A percentile compares a stretch with the other conserved stretches of the same genome.
Evolutionary conservation across 2,329 filamentous ascomycete species (phyloP).

Genomic region (Zasmidium cellare): DNA sequence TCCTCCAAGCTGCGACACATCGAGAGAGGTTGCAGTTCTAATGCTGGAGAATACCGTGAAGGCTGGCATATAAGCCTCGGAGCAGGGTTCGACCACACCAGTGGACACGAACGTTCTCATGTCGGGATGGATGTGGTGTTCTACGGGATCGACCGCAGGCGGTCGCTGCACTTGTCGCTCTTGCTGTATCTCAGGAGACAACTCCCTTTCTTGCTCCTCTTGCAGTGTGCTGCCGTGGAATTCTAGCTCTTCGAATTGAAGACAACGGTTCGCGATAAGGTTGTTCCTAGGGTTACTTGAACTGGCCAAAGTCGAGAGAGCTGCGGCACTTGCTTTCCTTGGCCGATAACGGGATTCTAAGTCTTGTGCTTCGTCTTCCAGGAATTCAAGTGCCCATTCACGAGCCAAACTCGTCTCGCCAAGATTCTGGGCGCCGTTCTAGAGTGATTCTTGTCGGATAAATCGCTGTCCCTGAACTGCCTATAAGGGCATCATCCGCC

Average conservation of each 20-base stretch:
- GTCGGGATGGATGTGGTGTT: no score
- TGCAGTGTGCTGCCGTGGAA: constrained; percentile 42
- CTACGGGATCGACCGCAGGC: no score
- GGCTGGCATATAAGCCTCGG: no score
- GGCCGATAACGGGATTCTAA: constrained; percentile 53
- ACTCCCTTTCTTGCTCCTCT: constrained; percentile 70
- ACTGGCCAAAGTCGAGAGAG: constrained; percentile 26
- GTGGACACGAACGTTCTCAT: no score
- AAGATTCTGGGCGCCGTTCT: background rate
- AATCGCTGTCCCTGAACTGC: constrained; percentile 58
- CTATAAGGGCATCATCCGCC: constrained; percentile 59
- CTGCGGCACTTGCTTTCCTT: background rate
- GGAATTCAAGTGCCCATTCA: constrained; percentile 43
- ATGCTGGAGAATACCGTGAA: no score
- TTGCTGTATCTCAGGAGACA: constrained; percentile 65
- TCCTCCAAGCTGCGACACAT: constrained; percentile 40
- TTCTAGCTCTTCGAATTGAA: constrained; percentile 18
- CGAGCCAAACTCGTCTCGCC: constrained; percentile 16
- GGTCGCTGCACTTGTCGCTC: constrained; percentile 53
- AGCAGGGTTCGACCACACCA: no score
- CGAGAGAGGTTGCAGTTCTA: no score
- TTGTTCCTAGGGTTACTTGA: background rate
- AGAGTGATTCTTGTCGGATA: constrained; percentile 25
- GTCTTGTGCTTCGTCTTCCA: constrained; percentile 57
- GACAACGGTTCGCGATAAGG: constrained; percentile 24